Evolutionary conservation across 148 eudicot species (phyloP), one percentile per base, ranked within the genome.

Genomic region (Rhododendron molle): DNA sequence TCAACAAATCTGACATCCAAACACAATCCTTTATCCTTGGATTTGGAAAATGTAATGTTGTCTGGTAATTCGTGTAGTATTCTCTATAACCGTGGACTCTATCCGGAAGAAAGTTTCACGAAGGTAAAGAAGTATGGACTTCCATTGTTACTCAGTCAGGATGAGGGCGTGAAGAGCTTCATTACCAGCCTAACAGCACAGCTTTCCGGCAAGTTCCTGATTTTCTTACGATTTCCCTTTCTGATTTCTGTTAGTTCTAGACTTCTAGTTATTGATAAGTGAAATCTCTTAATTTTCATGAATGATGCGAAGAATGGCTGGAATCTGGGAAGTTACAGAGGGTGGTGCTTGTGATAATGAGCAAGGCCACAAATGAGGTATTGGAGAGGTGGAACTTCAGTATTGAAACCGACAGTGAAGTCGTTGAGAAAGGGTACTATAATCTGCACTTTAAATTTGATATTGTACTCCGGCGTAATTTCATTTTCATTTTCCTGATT

Each of bases 361-460:
- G 94, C 88, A 97, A 95, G 88, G 88, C 94, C 32, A 89, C 89
- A 3, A 87, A 82, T 86, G 99, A 97, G 89, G 99, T 97, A 81
- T 88, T 95, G 10, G 99, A 97, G 90, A 92, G 99, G 87, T 97
- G 99, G 98, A 97, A 97, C 89, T 97, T 97, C 91, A 94, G 98
- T 88, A 93, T 97, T 80, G 98, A 97, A 87, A 95, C 98, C 23
- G 99, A 97, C 77, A 81, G 58, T 20, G 98, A 94, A 88, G 99
- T 97, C 38, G 93, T 95, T 60, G 96, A 94, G 83, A 95, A 90
- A 46, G 96, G 98, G 98, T 97, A 92, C 74, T 69, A 56, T 85
- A 43, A 47, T 38, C 40, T 34, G 44, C 43, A 34, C 38, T 0
- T 74, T 2, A 73, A 73, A 15, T 73, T 73, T 13, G 40, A 4